Percentiles rank a stretch among this genome's conserved stretches.
These are phyloP conservation scores for Protomyces lactucae-debilis DNA, from an alignment of 1,139 yeast species.

Conservation along the genomic window DNA sequence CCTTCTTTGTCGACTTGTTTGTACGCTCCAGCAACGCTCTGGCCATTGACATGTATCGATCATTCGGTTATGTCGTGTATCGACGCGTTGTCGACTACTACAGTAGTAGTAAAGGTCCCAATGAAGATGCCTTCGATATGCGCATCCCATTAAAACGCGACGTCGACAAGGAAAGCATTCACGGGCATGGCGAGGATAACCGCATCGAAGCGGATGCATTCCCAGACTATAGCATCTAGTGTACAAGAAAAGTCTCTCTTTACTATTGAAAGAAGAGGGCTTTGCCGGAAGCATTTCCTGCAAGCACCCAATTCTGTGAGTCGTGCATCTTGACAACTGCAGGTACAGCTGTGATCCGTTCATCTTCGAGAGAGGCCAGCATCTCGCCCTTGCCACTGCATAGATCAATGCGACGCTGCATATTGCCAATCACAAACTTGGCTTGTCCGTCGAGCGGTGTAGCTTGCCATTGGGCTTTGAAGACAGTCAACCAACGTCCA, in stretches of 20 bases:
- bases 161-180: constrained; percentile 38
- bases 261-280: constrained; percentile 13
- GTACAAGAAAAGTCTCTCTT: neutral
- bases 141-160: constrained; percentile 54
- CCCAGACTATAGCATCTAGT: constrained; percentile 6
- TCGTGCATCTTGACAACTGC: constrained; percentile 84
- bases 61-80: constrained; percentile 76
- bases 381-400: constrained; percentile 72
- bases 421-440: constrained; percentile 85
- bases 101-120: constrained; percentile 53
- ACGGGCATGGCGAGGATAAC: constrained; percentile 35
- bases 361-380: constrained; percentile 64
- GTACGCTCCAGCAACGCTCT: constrained; percentile 78
- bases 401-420: constrained; percentile 81
- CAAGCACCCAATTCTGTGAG: constrained; percentile 79
- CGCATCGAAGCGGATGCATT: constrained; percentile 33
- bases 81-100: constrained; percentile 90
- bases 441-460: constrained; percentile 66
- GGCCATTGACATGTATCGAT: constrained; percentile 78
- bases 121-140: constrained; percentile 74
- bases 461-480: constrained; percentile 78
- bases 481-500: constrained; percentile 90
- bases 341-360: constrained; percentile 76
- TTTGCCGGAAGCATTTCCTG: constrained; percentile 95
- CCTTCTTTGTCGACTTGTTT: constrained; percentile 82